Base-by-base conservation (phyloP, 2,329 filamentous ascomycete species). In the Fusarium albosuccineum region DNA sequence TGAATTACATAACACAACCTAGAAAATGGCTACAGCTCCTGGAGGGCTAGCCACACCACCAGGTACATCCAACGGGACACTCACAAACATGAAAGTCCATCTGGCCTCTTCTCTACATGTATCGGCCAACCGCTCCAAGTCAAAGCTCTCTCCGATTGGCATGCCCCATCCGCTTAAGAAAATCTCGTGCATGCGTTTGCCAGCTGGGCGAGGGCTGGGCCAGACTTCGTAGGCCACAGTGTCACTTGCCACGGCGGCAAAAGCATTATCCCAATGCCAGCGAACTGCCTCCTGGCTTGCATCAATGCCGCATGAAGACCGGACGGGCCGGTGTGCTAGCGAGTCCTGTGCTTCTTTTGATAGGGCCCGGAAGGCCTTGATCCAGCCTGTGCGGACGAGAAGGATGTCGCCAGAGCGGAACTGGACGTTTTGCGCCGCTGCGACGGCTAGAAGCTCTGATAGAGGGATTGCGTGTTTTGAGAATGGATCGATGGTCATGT, bases 151-250 rank as follows among this genome's bases (percentile, higher is more conserved):
- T 4, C 44, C 44, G 9, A 48, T 48, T 0, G 44, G 44, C 44
- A 48, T 48, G 14, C 44, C 44, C 44, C 44, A 48, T 9, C 44
- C 44, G 9, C 29, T 48, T 29, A 48, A 48, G 17, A 48, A 48
- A 7, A 48, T 29, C 29, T 48, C 44, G 11, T 48, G 44, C 27
- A 48, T 17, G 1, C 26, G 14, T 16, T 17, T 29, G 8, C 44
- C 44, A 2, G 26, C 29, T 1, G 29, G 11, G 3, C 44, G 44
- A 17, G 44, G 44, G 6, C 44, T 48, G 6, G 44, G 44, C 44
- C 44, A 48, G 9, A 29, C 29, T 29, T 48, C 44, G 44, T 48
- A 48, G 10, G 44, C 44, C 6, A 48, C 44, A 1, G 44, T 48
- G 16, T 48, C 44, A 13, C 44, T 48, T 17, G 44, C 44, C 29